These are phyloP conservation scores for Argentina anserina DNA, from an alignment of 306 rosid genomes.

Conservation along the genomic window DNA sequence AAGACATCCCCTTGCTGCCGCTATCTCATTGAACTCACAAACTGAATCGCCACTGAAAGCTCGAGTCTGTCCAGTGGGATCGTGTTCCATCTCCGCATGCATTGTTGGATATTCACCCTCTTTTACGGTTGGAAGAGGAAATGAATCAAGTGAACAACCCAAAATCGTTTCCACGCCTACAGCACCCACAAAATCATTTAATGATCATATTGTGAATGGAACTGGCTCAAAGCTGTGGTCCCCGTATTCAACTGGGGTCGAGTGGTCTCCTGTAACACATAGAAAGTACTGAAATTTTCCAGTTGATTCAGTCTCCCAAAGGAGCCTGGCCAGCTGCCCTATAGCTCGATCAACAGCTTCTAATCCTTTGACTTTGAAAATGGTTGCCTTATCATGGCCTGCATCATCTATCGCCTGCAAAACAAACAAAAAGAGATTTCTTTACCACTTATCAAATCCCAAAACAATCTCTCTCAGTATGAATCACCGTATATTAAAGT, in stretches of 20 bases:
- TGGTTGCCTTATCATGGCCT: conserved; percentile 84
- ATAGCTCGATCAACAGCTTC: conserved; percentile 86
- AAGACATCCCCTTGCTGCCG: conserved; percentile 80
- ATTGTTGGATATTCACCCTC: conserved; percentile 43
- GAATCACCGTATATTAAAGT: no score
- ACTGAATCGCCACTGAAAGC: conserved; percentile 70
- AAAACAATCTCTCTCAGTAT: background rate
- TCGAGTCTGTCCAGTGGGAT: conserved; percentile 23
- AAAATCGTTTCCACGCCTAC: conserved; percentile 59
- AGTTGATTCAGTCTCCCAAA: conserved; percentile 74
- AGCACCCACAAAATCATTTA: conserved; percentile 67
- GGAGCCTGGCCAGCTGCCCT: conserved; percentile 83
- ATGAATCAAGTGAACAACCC: conserved; percentile 53
- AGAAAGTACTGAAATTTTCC: conserved; percentile 62
- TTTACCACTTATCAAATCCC: conserved; percentile 6
- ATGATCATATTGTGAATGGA: conserved; percentile 66
- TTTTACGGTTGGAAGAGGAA: conserved; percentile 69
- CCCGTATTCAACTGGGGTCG: conserved; percentile 96
- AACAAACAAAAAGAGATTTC: conserved; percentile 17
- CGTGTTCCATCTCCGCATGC: conserved; percentile 34
- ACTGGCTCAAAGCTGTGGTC: conserved; percentile 98
- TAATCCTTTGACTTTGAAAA: conserved; percentile 75
- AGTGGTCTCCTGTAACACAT: conserved; percentile 90
- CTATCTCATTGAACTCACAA: conserved; percentile 58
- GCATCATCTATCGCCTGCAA: conserved; percentile 96